Base-by-base conservation (phyloP, 108 stramenopile species). In the Heterococcus sp. region DNA sequence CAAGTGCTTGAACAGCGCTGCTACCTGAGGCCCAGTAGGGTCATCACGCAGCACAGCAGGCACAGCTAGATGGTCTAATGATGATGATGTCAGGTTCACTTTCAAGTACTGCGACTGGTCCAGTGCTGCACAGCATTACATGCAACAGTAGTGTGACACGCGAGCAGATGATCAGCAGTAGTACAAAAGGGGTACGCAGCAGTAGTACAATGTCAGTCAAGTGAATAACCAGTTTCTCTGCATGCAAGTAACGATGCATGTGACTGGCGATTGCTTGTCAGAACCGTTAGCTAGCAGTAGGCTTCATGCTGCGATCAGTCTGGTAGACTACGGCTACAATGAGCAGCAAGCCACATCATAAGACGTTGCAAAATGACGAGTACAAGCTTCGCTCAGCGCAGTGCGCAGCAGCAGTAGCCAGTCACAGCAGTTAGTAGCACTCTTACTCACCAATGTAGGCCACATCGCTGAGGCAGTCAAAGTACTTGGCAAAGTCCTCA, bases 401-500 rank as follows among this genome's bases (percentile, higher is more conserved):
- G 8, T 28, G 14, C 8, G 21, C 37, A n/a, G 34, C 0, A 37
- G 26, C 26, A 26, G 58, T 63, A 26, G 26, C 58, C 26, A 26
- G 26, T 63, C 26, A 63, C 58, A 63, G 26, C 34, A 33, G 67
- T 68, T 8, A 3, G 32, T 3, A 31, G 11, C 67, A 11, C 67
- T 8, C 67, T 33, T 11, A 2, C 31, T 4, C 71, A 8, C 71
- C 35, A 67, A 80, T 80, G 65, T 64, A 80, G 11, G 72, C 79
- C 37, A 80, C 79, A 33, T 38, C 38, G 37, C 72, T 71, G 3
- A 80, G 79, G 38, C 79, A 80, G 72, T 80, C 79, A 70, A 80
- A 80, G 79, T 73, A 80, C 65, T 38, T 40, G 37, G 65, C 79
- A 70, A 80, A 80, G 79, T 80, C 79, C 27, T 36, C 67, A 38